These are phyloP conservation scores for Barnettozyma populi DNA, from an alignment of 805 yeast species.

Conservation along the genomic window DNA sequence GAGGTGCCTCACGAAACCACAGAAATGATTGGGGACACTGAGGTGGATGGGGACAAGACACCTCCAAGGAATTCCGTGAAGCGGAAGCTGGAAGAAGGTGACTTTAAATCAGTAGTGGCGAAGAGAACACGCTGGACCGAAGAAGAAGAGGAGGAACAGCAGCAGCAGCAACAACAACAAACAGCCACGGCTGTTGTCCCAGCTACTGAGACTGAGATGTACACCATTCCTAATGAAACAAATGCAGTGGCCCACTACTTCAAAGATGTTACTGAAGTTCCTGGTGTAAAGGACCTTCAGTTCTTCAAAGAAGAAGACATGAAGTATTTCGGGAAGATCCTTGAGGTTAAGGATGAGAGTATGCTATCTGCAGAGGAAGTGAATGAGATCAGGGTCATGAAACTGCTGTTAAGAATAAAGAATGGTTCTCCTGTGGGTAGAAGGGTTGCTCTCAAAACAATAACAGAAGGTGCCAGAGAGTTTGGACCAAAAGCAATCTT, in stretches of 20 bases:
- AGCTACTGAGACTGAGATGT: slow-evolving; percentile 27
- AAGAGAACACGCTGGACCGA: slow-evolving; percentile 17
- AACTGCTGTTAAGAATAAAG: slow-evolving; percentile 61
- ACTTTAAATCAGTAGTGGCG: slow-evolving; percentile 10
- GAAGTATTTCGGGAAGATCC: slow-evolving; percentile 61
- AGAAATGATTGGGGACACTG: background rate
- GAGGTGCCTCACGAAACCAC: background rate
- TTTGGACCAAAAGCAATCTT: slow-evolving; percentile 71
- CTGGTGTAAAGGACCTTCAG: slow-evolving; percentile 61
- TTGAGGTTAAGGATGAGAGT: slow-evolving; percentile 29
- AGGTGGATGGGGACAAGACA: slow-evolving; percentile 20
- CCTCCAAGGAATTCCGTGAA: slow-evolving; percentile 24
- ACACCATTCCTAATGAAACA: slow-evolving; percentile 46
- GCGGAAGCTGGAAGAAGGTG: slow-evolving; percentile 22
- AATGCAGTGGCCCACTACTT: background rate
- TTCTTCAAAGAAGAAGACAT: slow-evolving; percentile 68
- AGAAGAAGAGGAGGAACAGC: no score
- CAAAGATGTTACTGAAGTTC: slow-evolving; percentile 43
- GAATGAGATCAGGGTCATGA: slow-evolving; percentile 56
- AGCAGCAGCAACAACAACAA: no score
- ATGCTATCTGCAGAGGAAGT: slow-evolving; percentile 45
- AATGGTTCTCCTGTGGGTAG: slow-evolving; percentile 71
- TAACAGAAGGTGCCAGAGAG: slow-evolving; percentile 56
- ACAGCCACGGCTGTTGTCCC: background rate
- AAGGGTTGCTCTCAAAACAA: slow-evolving; percentile 59